Percentiles rank a stretch among this genome's conserved stretches.
Evolutionary conservation across 495 filamentous ascomycete genomes (phyloP).

Genomic region (Bombardia bombarda): DNA sequence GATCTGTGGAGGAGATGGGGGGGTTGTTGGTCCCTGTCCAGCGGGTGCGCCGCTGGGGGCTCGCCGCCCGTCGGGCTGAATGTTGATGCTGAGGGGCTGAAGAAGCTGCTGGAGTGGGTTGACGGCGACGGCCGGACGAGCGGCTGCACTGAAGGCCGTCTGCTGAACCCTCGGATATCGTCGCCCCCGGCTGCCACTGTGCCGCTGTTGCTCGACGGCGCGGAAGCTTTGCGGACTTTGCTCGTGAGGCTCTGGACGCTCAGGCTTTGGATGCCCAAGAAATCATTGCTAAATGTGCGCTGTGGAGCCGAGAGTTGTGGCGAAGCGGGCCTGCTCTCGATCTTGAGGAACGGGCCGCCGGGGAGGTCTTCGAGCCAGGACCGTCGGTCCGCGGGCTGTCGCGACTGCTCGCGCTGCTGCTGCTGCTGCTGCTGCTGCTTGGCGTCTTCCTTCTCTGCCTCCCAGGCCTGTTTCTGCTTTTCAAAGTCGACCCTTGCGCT

Average conservation of each 20-base stretch:
- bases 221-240: constrained; percentile 35
- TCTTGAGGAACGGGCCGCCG: constrained; percentile 25
- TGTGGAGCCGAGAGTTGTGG: constrained; percentile 32
- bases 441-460: constrained; percentile 60
- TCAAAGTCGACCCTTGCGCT: constrained; percentile 39
- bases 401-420: constrained; percentile 41
- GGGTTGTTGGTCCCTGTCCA: constrained; percentile 49
- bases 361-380: constrained; percentile 62
- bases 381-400: constrained; percentile 61
- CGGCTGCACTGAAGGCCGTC: constrained; percentile 33
- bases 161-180: constrained; percentile 14
- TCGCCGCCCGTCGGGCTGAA: constrained; percentile 29
- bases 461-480: constrained; percentile 50
- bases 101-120: constrained; percentile 10
- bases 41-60: constrained; percentile 44
- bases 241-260: constrained; percentile 32
- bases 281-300: constrained; percentile 41
- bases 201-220: constrained; percentile 38
- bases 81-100: constrained; percentile 19
- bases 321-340: constrained; percentile 38
- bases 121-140: constrained; percentile 17
- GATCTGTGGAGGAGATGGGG: constrained; percentile 35
- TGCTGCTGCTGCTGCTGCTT: no score
- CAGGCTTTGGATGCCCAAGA: constrained; percentile 35
- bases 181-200: constrained; percentile 22